Evolutionary conservation across 345 rosid genomes (phyloP).

Genomic region (Ailanthus altissimus): DNA sequence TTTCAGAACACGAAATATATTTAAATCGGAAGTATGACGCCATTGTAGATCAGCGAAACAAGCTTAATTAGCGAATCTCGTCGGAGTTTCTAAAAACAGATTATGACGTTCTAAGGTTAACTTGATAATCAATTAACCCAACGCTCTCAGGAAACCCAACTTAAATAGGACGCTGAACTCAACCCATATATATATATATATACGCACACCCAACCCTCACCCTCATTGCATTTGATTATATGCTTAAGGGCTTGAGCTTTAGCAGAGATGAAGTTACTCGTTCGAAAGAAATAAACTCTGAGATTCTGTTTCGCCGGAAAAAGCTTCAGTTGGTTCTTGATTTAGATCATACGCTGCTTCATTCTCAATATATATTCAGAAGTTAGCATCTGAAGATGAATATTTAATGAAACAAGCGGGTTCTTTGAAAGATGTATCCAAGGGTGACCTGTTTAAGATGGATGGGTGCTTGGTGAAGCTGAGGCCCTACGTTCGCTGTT

Average conservation of each 20-base stretch:
- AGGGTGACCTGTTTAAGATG: slow-evolving; percentile 4
- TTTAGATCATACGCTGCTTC: slow-evolving; percentile 29
- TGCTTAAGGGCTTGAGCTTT: slow-evolving; percentile 18
- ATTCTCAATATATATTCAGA: neutral
- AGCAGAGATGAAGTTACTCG: slow-evolving; percentile 7
- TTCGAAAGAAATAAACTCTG: neutral
- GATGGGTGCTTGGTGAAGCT: slow-evolving; percentile 14
- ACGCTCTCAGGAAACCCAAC: too few species aligned
- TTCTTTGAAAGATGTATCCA: neutral
- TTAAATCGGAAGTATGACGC: too few species aligned
- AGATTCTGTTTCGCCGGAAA: neutral
- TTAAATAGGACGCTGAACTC: too few species aligned
- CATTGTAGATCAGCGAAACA: too few species aligned
- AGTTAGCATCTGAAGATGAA: slow-evolving; percentile 15
- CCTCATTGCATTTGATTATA: slow-evolving; percentile 13
- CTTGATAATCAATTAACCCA: too few species aligned
- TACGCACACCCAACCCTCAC: too few species aligned
- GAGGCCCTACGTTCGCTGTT: slow-evolving; percentile 25
- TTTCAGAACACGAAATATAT: too few species aligned
- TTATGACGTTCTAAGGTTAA: too few species aligned
- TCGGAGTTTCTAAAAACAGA: neutral
- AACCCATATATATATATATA: too few species aligned
- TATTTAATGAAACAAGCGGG: neutral
- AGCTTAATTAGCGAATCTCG: too few species aligned
- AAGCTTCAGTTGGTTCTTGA: slow-evolving; percentile 34